phyloP scores from a whole-genome alignment of 2,329 filamentous ascomycete genomes.

The Mycosphaerella sp. region DNA sequence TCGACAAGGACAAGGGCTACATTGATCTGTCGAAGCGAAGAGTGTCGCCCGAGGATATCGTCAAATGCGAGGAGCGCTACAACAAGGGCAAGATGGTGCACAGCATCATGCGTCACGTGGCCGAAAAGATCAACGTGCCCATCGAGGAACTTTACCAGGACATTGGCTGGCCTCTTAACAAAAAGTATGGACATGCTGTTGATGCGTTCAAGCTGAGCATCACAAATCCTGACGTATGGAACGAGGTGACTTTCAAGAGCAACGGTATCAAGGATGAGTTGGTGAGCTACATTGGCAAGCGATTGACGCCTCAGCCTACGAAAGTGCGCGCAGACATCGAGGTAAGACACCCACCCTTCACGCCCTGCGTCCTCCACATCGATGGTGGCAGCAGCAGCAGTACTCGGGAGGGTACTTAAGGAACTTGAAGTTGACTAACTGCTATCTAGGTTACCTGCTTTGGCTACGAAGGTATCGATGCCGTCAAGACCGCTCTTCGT shows the following conservation, averaged over 20 bases:
- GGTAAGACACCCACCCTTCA: slow-evolving; percentile 34
- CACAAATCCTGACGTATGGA: slow-evolving; percentile 96
- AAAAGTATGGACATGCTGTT: slow-evolving; percentile 92
- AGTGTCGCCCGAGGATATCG: slow-evolving; percentile 93
- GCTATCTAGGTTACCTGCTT: slow-evolving; percentile 60
- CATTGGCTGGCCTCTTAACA: slow-evolving; percentile 96
- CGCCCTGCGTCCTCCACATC: no score
- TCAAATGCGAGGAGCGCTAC: slow-evolving; percentile 98
- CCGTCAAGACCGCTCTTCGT: slow-evolving; percentile 87
- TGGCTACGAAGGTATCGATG: slow-evolving; percentile 96
- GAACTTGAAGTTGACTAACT: background rate
- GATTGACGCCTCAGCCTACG: slow-evolving; percentile 94
- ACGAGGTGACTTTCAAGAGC: slow-evolving; percentile 82
- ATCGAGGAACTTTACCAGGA: slow-evolving; percentile 90
- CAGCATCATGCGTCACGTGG: slow-evolving; percentile 97
- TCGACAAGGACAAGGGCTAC: slow-evolving; percentile 99
- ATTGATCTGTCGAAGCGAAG: slow-evolving; percentile 98
- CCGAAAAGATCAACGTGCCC: slow-evolving; percentile 91
- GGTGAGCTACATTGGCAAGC: slow-evolving; percentile 92
- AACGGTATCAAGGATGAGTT: slow-evolving; percentile 82
- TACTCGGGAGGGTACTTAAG: no score
- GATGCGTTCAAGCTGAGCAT: slow-evolving; percentile 99
- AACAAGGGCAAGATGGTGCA: slow-evolving; percentile 99
- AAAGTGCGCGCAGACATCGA: slow-evolving; percentile 98
- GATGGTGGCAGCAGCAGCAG: background rate